Evolutionary conservation across 257 asterid genomes (phyloP).

Genomic region (Hygrophila difformis): DNA sequence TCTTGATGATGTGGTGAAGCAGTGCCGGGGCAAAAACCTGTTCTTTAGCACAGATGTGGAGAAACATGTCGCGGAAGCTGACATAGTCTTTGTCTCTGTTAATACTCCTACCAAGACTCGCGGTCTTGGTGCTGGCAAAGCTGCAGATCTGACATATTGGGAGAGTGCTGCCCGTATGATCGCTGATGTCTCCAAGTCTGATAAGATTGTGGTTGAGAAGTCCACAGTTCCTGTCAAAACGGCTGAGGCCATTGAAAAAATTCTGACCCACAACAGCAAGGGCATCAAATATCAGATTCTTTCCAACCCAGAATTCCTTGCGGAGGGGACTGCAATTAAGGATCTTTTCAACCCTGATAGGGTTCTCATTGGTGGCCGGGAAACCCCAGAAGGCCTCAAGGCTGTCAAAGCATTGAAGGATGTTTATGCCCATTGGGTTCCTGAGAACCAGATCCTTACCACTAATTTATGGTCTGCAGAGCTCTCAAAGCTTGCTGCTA

Average conservation of each 20-base stretch:
- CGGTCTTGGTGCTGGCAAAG: slow-evolving; percentile 92
- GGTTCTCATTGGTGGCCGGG: slow-evolving; percentile 88
- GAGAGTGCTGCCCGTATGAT: slow-evolving; percentile 97
- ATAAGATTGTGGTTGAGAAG: slow-evolving; percentile 86
- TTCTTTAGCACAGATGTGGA: slow-evolving; percentile 93
- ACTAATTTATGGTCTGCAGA: slow-evolving; percentile 90
- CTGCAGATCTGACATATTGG: slow-evolving; percentile 90
- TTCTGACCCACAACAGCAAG: slow-evolving; percentile 76
- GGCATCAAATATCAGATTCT: slow-evolving; percentile 77
- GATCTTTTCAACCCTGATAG: slow-evolving; percentile 76
- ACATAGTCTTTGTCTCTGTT: slow-evolving; percentile 80
- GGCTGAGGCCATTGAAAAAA: slow-evolving; percentile 85
- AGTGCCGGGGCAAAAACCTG: slow-evolving; percentile 77
- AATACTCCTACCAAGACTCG: slow-evolving; percentile 85
- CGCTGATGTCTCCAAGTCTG: slow-evolving; percentile 84
- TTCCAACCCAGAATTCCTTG: slow-evolving; percentile 83
- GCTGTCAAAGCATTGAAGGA: slow-evolving; percentile 59
- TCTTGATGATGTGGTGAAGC: slow-evolving; percentile 79
- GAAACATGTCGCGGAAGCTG: slow-evolving; percentile 76
- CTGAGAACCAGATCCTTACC: slow-evolving; percentile 57
- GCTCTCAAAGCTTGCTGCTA: slow-evolving; percentile 90
- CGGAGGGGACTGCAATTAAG: slow-evolving; percentile 78
- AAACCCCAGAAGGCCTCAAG: slow-evolving; percentile 71
- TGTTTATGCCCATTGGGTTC: slow-evolving; percentile 84
- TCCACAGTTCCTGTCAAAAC: slow-evolving; percentile 92